phyloP scores from a whole-genome alignment of 164 flowering plant species.

The Platanus orientalis region DNA sequence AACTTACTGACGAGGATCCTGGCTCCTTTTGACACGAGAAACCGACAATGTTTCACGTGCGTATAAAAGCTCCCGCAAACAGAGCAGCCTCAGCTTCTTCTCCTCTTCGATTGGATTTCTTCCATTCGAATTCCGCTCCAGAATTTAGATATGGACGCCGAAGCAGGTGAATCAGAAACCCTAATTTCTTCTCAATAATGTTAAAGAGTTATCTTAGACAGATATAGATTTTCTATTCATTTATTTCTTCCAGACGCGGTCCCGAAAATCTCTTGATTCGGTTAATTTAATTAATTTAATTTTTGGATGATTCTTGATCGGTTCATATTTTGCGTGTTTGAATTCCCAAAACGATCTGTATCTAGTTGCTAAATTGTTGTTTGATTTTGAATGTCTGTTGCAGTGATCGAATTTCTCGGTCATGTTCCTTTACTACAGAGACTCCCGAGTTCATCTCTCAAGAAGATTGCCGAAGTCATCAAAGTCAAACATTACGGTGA shows the following conservation, averaged over 20 bases:
- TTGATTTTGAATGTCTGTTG: background rate
- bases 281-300: background rate
- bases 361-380: background rate
- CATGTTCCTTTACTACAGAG: constrained; percentile 77
- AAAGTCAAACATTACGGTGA: constrained; percentile 55
- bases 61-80: too few relatives aligned
- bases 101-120: too few relatives aligned
- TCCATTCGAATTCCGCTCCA: background rate
- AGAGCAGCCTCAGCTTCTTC: background rate
- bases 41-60: too few relatives aligned
- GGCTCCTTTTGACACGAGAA: too few relatives aligned
- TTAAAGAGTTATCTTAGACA: too few relatives aligned
- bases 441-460: constrained; percentile 63
- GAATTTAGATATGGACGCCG: constrained; percentile 1
- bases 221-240: background rate
- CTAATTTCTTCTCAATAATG: too few relatives aligned
- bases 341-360: constrained; percentile 1
- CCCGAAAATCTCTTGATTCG: too few relatives aligned
- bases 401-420: constrained; percentile 79
- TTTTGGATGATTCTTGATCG: background rate
- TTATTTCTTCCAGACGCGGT: background rate
- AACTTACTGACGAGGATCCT: too few relatives aligned
- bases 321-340: background rate
- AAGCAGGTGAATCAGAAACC: constrained; percentile 7
- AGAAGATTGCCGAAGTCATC: constrained; percentile 62